Evolutionary conservation across 257 asterid species (phyloP).

Genomic region (Paraleonurus japonicus): DNA sequence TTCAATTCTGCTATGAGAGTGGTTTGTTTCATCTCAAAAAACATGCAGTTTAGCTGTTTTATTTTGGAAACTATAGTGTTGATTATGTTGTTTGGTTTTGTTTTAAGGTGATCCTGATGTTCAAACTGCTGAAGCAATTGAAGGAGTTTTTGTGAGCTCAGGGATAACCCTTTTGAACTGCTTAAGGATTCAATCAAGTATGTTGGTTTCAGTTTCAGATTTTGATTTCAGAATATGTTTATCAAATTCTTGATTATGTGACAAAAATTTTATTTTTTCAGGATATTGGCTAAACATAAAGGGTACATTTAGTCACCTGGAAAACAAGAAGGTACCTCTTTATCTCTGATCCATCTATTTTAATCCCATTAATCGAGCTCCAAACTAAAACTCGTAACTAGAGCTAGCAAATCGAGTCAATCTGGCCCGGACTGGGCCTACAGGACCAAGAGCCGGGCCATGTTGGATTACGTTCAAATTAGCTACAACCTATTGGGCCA

Average conservation of each 20-base stretch:
- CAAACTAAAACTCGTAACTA: background rate
- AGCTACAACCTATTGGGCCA: no score
- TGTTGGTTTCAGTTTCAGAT: slow-evolving; percentile 3
- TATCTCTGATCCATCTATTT: background rate
- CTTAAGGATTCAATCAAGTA: slow-evolving; percentile 57
- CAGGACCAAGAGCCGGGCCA: background rate
- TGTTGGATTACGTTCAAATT: background rate
- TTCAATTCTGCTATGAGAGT: slow-evolving; percentile 62
- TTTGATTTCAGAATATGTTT: background rate
- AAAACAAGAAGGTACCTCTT: slow-evolving; percentile 44
- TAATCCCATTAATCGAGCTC: background rate
- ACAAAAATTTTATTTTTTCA: slow-evolving; percentile 8
- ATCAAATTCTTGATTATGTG: slow-evolving; percentile 11
- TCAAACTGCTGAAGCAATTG: slow-evolving; percentile 37
- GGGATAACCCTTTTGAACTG: slow-evolving; percentile 58
- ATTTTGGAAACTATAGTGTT: background rate
- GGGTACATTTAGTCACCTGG: slow-evolving; percentile 51
- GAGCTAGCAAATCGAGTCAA: background rate
- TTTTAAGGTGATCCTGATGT: slow-evolving; percentile 42
- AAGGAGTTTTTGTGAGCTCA: slow-evolving; percentile 45
- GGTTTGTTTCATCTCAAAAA: slow-evolving; percentile 30
- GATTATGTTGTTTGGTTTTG: background rate
- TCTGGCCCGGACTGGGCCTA: background rate
- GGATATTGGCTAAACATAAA: slow-evolving; percentile 45
- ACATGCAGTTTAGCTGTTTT: background rate